phyloP scores from a whole-genome alignment of 2,329 filamentous ascomycete species.

The Pseudogymnoascus sp. region DNA sequence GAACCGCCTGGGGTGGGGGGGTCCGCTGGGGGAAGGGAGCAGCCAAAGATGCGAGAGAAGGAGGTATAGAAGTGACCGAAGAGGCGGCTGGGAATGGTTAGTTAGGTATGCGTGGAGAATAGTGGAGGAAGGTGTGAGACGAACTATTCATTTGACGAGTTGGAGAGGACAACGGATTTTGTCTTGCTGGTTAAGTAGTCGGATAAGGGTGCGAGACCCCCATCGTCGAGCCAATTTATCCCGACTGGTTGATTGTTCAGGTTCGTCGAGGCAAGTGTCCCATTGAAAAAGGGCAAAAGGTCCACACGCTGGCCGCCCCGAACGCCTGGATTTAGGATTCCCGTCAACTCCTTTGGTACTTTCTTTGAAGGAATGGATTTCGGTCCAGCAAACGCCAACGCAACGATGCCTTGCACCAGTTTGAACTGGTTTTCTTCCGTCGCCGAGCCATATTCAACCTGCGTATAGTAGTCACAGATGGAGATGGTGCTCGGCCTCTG shows the following conservation, averaged over 20 bases:
- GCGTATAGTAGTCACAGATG: conserved; percentile 30
- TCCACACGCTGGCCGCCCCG: conserved; percentile 21
- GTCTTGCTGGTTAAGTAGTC: conserved; percentile 24
- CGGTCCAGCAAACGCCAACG: conserved; percentile 26
- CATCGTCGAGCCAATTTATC: conserved; percentile 29
- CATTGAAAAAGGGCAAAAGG: conserved; percentile 28
- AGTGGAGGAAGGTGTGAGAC: conserved; percentile 1
- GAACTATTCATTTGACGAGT: conserved; percentile 27
- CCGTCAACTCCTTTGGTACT: conserved; percentile 19
- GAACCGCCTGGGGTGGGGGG: conserved; percentile 17
- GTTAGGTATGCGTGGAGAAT: background rate
- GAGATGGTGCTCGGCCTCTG: conserved; percentile 25
- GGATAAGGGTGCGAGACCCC: conserved; percentile 22
- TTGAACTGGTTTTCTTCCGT: conserved; percentile 23
- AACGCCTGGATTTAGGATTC: conserved; percentile 26
- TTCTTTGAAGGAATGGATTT: conserved; percentile 15
- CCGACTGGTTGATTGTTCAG: conserved; percentile 23
- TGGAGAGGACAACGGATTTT: conserved; percentile 17
- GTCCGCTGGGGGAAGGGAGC: conserved; percentile 19
- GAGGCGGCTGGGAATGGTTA: conserved; percentile 18
- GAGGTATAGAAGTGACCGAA: conserved; percentile 27
- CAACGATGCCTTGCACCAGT: conserved; percentile 27
- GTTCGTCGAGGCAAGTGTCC: conserved; percentile 26
- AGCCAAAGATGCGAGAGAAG: conserved; percentile 26
- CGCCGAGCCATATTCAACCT: conserved; percentile 21